Conservation (phyloP, 768 basidiomycete genomes). For the Lentinus tigrinus region DNA sequence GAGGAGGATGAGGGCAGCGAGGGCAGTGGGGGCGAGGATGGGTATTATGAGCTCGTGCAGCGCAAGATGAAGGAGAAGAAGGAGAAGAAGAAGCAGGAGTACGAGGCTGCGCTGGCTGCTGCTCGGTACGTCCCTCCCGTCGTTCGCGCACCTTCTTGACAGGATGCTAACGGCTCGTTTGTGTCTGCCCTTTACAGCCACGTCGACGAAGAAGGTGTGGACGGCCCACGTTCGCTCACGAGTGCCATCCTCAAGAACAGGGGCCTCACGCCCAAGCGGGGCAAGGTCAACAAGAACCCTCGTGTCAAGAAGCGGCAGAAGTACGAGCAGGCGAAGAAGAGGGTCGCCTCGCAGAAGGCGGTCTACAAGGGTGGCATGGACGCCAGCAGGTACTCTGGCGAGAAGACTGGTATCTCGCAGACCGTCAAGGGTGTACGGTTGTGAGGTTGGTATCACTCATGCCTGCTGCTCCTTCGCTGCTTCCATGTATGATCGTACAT, state of each 20-base stretch:
- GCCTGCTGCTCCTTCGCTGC: not conserved
- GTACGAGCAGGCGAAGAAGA: constrained; percentile 95
- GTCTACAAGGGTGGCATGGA: constrained; percentile 89
- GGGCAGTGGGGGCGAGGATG: constrained; percentile 46
- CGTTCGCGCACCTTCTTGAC: not conserved
- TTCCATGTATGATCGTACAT: not conserved
- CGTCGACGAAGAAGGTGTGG: constrained; percentile 39
- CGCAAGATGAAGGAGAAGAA: constrained; percentile 68
- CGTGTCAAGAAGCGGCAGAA: constrained; percentile 94
- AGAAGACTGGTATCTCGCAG: constrained; percentile 89
- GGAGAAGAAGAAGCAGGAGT: constrained; percentile 75
- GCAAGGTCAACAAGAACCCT: constrained; percentile 92
- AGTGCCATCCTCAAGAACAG: constrained; percentile 91
- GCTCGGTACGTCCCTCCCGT: constrained; percentile 65
- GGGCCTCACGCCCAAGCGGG: constrained; percentile 87
- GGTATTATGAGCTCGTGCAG: constrained; percentile 91
- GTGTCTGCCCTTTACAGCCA: constrained; percentile 16
- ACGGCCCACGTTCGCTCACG: constrained; percentile 85
- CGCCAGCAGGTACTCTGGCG: constrained; percentile 81
- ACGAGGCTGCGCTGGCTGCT: constrained; percentile 63
- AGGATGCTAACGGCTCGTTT: no score
- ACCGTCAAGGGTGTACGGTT: constrained; percentile 85
- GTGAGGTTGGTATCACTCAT: constrained; percentile 13
- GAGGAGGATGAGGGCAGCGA: constrained; percentile 31
- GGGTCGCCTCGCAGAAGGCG: constrained; percentile 83